Evolutionary conservation across 1,284 basidiomycete species (phyloP).

Genomic region (Leccinum cinnamomeum): DNA sequence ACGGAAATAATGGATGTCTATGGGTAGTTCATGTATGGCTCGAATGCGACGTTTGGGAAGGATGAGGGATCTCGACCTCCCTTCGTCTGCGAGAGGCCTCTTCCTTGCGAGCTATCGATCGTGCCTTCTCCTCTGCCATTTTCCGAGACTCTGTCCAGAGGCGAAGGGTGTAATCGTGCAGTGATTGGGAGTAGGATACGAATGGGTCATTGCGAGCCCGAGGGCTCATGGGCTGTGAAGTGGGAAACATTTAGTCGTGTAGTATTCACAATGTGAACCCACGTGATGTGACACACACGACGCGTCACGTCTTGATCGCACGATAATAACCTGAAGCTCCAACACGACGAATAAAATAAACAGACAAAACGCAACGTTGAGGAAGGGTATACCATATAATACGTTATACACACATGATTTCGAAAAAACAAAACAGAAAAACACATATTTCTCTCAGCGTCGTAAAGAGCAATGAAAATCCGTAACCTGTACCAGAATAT

Average conservation of each 20-base stretch:
- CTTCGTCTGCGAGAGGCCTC: slow-evolving; percentile 27
- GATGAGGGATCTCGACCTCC: slow-evolving; percentile 14
- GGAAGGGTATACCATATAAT: slow-evolving; percentile 22
- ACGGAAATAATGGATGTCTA: slow-evolving; percentile 5
- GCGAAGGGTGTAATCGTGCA: slow-evolving; percentile 62
- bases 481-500: slow-evolving; percentile 24
- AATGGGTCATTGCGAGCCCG: slow-evolving; percentile 22
- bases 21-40: slow-evolving; percentile 19
- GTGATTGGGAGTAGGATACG: no score
- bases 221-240: slow-evolving; percentile 14
- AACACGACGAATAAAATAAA: background rate
- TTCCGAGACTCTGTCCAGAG: slow-evolving; percentile 68
- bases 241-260: no score
- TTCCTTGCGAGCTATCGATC: slow-evolving; percentile 31
- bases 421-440: slow-evolving; percentile 2
- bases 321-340: background rate
- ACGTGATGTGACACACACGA: slow-evolving; percentile 34
- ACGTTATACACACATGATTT: slow-evolving; percentile 13
- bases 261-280: slow-evolving; percentile 1
- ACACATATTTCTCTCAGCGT: background rate
- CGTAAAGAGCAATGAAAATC: slow-evolving; percentile 14
- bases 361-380: background rate
- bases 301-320: slow-evolving; percentile 15
- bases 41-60: slow-evolving; percentile 8
- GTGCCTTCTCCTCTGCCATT: slow-evolving; percentile 53